Percentiles rank a stretch among this genome's conserved stretches.
Conservation (phyloP, 2,329 filamentous ascomycete species). For the Pseudogymnoascus sp. region DNA sequence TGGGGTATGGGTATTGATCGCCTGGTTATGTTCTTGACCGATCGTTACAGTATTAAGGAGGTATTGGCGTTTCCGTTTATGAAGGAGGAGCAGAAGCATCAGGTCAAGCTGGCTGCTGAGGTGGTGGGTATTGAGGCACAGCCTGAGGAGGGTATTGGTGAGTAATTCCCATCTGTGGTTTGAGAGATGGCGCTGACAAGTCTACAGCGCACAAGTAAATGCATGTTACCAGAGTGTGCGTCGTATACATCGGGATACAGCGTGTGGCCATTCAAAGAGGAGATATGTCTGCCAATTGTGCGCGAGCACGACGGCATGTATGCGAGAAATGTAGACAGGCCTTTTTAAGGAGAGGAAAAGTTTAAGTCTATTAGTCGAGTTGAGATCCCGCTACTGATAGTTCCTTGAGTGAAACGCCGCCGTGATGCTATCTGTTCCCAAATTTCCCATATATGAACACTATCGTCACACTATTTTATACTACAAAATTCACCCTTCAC, state of each 20-base stretch:
- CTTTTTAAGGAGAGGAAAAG: background rate
- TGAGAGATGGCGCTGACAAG: background rate
- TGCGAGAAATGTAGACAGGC: constrained; percentile 1
- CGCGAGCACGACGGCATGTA: background rate
- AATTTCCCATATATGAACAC: background rate
- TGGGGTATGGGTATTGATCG: constrained; percentile 97
- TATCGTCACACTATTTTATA: constrained; percentile 5
- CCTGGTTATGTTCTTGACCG: constrained; percentile 88
- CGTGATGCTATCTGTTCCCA: background rate
- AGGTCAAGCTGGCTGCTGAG: constrained; percentile 48
- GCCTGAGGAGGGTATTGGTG: constrained; percentile 48
- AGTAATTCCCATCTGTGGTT: constrained; percentile 1
- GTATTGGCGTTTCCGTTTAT: constrained; percentile 96
- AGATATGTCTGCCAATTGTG: background rate
- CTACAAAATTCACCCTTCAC: background rate
- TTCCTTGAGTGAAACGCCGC: constrained; percentile 1
- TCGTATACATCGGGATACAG: background rate
- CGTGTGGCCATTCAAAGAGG: background rate
- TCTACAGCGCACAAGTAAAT: constrained; percentile 14
- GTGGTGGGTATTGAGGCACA: constrained; percentile 50
- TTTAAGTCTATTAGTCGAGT: constrained; percentile 1
- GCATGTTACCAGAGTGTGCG: constrained; percentile 7
- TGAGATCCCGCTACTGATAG: constrained; percentile 7
- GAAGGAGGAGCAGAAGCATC: constrained; percentile 65
- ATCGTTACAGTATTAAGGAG: constrained; percentile 94